These are phyloP conservation scores for Penicillium sp. DNA, from an alignment of 2,329 filamentous ascomycete species.

Conservation along the genomic window DNA sequence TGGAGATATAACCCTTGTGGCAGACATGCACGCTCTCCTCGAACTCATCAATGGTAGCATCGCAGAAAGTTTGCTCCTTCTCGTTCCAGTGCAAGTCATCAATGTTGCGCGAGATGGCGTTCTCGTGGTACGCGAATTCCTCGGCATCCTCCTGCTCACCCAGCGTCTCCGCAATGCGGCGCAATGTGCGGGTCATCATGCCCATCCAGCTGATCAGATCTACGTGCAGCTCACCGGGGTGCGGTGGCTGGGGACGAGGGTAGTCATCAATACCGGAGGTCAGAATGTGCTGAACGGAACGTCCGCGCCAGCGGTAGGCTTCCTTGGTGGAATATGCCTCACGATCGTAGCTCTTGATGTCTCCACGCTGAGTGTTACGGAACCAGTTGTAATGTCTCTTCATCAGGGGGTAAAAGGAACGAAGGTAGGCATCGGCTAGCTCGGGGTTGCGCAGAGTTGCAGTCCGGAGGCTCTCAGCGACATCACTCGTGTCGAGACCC, in stretches of 20 bases:
- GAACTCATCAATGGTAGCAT: conserved; percentile 91
- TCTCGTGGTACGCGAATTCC: conserved; percentile 69
- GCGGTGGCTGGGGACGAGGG: conserved; percentile 86
- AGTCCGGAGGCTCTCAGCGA: conserved; percentile 55
- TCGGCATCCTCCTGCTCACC: conserved; percentile 72
- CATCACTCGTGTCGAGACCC: conserved; percentile 22
- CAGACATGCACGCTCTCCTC: conserved; percentile 89
- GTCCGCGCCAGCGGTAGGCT: conserved; percentile 91
- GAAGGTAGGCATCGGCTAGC: conserved; percentile 69
- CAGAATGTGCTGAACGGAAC: conserved; percentile 80
- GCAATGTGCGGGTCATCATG: conserved; percentile 87
- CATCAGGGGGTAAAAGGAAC: conserved; percentile 78
- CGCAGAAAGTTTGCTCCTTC: conserved; percentile 80
- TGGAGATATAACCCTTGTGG: conserved; percentile 92
- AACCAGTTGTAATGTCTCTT: conserved; percentile 94
- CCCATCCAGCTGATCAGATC: conserved; percentile 97
- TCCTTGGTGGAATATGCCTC: conserved; percentile 86
- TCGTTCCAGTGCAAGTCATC: conserved; percentile 92
- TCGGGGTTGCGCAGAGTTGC: conserved; percentile 68
- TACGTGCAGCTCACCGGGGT: conserved; percentile 92
- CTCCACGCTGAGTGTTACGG: conserved; percentile 83
- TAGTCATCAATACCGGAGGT: conserved; percentile 97
- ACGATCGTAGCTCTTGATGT: conserved; percentile 88
- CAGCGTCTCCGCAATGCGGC: conserved; percentile 75
- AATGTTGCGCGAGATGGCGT: conserved; percentile 80